Conservation (phyloP, 441 rosid species). For the Raphanus hybrid region DNA sequence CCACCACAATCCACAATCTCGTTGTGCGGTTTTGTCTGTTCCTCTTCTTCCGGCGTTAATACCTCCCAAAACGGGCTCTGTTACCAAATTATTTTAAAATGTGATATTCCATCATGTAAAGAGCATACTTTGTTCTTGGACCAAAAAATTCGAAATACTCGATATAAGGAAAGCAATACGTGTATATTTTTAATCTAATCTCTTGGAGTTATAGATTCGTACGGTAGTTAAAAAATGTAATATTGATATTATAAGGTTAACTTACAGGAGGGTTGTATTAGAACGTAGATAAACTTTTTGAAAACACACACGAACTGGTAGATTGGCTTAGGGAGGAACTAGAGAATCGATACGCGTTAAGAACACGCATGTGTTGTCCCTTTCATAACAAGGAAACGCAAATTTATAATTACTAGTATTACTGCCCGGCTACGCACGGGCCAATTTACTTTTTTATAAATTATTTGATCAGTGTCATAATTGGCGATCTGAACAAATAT, state of each 20-base stretch:
- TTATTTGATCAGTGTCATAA: background rate
- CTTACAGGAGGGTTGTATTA: background rate
- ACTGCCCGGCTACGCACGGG: background rate
- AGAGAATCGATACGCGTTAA: slow-evolving; percentile 26
- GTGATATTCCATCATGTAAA: slow-evolving; percentile 1
- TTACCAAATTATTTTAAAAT: background rate
- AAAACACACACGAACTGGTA: slow-evolving; percentile 14
- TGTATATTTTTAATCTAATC: background rate
- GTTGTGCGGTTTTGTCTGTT: slow-evolving; percentile 21
- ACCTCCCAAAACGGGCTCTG: slow-evolving; percentile 24
- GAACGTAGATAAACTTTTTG: background rate
- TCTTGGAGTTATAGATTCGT: slow-evolving; percentile 10
- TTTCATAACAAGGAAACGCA: slow-evolving; percentile 27
- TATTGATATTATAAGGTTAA: background rate
- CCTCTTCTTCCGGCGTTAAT: slow-evolving; percentile 29
- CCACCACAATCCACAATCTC: slow-evolving; percentile 10
- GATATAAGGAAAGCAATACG: background rate
- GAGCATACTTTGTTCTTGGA: background rate
- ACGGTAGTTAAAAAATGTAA: background rate
- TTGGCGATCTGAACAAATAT: background rate
- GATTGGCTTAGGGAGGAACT: slow-evolving; percentile 4
- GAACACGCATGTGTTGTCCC: slow-evolving; percentile 32
- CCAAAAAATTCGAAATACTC: background rate
- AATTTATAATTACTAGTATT: background rate
- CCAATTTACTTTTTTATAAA: background rate